Percentiles rank a stretch among this genome's conserved stretches.
These are phyloP conservation scores for Coix lacrymajobi DNA, from an alignment of 176 grass and related monocot species.

Conservation along the genomic window DNA sequence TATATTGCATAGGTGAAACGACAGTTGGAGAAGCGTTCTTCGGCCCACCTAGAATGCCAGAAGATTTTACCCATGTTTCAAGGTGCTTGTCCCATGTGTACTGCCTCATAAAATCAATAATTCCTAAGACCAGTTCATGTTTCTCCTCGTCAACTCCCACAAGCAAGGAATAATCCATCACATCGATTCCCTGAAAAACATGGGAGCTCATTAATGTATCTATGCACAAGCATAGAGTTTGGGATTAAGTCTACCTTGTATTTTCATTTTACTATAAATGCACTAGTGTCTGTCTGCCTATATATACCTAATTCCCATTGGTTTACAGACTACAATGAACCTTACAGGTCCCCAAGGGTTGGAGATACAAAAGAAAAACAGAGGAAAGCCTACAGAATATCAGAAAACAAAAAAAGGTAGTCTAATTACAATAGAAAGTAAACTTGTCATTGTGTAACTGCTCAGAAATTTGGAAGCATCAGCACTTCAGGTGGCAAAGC, in stretches of 20 bases:
- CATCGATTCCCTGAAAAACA: constrained; percentile 77
- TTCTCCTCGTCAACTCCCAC: constrained; percentile 96
- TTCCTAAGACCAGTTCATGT: constrained; percentile 88
- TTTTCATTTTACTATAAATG: background rate
- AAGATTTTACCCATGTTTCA: constrained; percentile 94
- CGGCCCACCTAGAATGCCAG: constrained; percentile 75
- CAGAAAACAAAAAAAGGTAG: background rate
- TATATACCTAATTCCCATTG: background rate
- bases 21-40: constrained; percentile 81
- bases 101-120: constrained; percentile 99
- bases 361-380: background rate
- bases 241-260: constrained; percentile 6
- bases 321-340: background rate
- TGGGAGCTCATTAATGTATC: constrained; percentile 4
- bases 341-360: background rate
- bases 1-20: constrained; percentile 92
- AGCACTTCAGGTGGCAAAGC: background rate
- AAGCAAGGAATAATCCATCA: constrained; percentile 99
- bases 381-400: background rate
- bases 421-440: background rate
- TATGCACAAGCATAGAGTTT: background rate
- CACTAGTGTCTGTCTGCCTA: background rate
- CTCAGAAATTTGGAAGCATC: background rate
- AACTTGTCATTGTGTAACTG: background rate
- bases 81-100: constrained; percentile 99